Evolutionary conservation across 2,329 filamentous ascomycete genomes (phyloP), one percentile per base, ranked within the genome.

Genomic region (Sclerotinia glacialis): DNA sequence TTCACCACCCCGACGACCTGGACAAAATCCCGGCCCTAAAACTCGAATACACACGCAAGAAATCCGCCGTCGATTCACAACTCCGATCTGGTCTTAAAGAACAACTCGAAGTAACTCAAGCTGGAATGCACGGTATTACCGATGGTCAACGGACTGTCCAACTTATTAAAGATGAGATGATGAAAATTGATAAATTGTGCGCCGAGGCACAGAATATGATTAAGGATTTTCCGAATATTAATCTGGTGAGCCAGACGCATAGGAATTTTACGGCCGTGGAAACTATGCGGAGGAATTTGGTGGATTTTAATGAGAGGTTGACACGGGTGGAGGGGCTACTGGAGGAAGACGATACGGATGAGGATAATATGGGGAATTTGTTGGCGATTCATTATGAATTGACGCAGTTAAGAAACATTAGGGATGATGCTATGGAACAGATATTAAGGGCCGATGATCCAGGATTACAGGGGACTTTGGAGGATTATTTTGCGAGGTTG

Each of bases 161-260:
- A 76, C 86, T 90, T 74, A 97, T 97, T 80, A 97, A 96, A 79
- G 94, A 98, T 72, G 95, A 99, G 81, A 95, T 99, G 87, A 93
- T 96, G 83, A 96, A 94, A 80, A 98, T 99, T 75, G 95, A 99
- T 81, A 93, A 92, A 80, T 86, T 99, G 71, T 99, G 95, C 81
- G 93, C 93, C 70, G 96, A 99, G 79, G 93, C 93, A 65, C 94
- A 98, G 81, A 92, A 92, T 77, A 97, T 97, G 87, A 97, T 99
- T 75, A 89, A 91, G 75, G 95, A 99, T 81, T 98, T 99, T 79
- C 89, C 90, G 46, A 92, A 92, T 76, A 95, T 96, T 82, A 95
- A 96, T 78, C 82, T 92, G 69, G 91, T 96, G 65, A 94, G 94
- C 65, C 92, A 97, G 79, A 95, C 96, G 71, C 95, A 99, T 79